phyloP scores from a whole-genome alignment of 148 eudicot species.

The Fagopyrum tataricum region DNA sequence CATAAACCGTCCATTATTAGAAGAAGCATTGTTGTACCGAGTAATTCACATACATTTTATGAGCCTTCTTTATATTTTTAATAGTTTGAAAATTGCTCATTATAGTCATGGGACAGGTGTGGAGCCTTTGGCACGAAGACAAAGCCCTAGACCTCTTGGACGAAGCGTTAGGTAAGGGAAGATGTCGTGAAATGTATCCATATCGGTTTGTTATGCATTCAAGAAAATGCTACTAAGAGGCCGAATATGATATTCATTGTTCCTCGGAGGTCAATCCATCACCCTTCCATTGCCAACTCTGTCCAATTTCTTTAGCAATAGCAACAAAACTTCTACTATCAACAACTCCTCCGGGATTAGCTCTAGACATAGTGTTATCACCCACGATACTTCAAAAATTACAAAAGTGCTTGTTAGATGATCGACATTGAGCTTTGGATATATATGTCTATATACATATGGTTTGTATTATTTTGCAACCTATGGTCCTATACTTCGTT shows the following conservation, averaged over 20 bases:
- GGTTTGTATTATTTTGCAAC: too few species aligned
- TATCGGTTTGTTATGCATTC: conserved; percentile 24
- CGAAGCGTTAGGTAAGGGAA: conserved; percentile 9
- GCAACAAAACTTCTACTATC: neutral
- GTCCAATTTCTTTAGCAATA: neutral
- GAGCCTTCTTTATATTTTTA: neutral
- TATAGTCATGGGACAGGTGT: conserved; percentile 20
- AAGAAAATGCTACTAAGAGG: conserved; percentile 25
- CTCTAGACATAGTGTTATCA: too few species aligned
- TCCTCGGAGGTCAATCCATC: conserved; percentile 17
- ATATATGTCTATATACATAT: too few species aligned
- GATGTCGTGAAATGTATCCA: conserved; percentile 29
- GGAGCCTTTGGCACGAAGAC: conserved; percentile 33
- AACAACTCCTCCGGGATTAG: too few species aligned
- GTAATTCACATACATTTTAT: conserved; percentile 6
- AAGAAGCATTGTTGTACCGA: conserved; percentile 21
- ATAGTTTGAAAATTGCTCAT: neutral
- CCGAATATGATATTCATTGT: conserved; percentile 23
- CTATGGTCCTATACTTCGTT: too few species aligned
- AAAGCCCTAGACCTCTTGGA: conserved; percentile 18
- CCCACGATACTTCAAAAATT: too few species aligned
- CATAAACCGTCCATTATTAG: neutral
- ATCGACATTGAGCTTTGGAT: too few species aligned
- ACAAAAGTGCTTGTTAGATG: too few species aligned
- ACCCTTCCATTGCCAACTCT: conserved; percentile 18